A percentile compares a stretch with the other conserved stretches of the same genome.
phyloP scores from a whole-genome alignment of 2,329 filamentous ascomycete species.

The Cadophora gregata region DNA sequence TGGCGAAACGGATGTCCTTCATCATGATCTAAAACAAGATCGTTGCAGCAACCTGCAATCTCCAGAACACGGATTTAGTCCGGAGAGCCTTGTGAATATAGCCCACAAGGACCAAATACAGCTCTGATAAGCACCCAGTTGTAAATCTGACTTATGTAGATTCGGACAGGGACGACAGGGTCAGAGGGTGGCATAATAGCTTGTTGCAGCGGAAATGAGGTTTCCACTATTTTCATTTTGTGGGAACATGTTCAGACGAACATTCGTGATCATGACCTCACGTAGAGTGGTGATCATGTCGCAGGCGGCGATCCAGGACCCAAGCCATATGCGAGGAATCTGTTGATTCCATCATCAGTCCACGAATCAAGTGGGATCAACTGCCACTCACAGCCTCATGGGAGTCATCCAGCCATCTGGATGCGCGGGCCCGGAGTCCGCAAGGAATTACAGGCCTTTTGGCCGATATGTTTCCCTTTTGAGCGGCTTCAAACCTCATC shows the following conservation, averaged over 20 bases:
- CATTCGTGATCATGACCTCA: slow-evolving; percentile 22
- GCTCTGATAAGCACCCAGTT: neutral
- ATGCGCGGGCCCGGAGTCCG: neutral
- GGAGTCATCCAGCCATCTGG: neutral
- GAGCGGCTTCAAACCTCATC: slow-evolving; percentile 21
- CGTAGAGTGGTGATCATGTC: slow-evolving; percentile 29
- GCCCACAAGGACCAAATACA: neutral
- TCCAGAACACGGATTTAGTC: slow-evolving; percentile 11
- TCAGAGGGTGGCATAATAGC: slow-evolving; percentile 18
- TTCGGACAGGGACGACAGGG: neutral
- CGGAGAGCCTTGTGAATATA: slow-evolving; percentile 9
- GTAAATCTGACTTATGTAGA: slow-evolving; percentile 2
- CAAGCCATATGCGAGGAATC: slow-evolving; percentile 10
- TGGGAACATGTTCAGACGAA: slow-evolving; percentile 30
- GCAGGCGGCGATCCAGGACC: slow-evolving; percentile 15
- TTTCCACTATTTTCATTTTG: slow-evolving; percentile 12
- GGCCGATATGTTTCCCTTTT: slow-evolving; percentile 23
- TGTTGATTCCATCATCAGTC: neutral
- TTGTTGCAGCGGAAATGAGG: slow-evolving; percentile 21
- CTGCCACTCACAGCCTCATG: neutral
- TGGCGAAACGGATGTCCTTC: neutral
- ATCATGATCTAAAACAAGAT: slow-evolving; percentile 2
- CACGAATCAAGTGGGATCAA: slow-evolving; percentile 12
- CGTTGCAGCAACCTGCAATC: slow-evolving; percentile 13
- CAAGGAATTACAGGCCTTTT: neutral